A percentile compares a stretch with the other conserved stretches of the same genome.
phyloP scores from a whole-genome alignment of 2,329 filamentous ascomycete genomes.

The Westerdykella sp. region DNA sequence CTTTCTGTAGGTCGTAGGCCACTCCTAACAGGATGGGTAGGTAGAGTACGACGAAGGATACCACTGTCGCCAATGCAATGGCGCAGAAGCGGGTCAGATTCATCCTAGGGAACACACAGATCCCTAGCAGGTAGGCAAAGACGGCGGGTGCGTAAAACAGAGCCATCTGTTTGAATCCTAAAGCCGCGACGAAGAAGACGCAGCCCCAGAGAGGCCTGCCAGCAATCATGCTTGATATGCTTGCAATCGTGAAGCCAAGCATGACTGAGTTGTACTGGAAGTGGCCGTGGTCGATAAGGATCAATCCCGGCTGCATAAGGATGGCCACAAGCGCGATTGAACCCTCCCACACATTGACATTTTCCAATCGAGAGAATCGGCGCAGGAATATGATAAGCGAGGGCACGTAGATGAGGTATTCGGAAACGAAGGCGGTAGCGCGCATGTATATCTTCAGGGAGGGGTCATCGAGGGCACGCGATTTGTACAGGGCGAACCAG shows the following conservation, averaged over 20 bases:
- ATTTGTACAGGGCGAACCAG: slow-evolving; percentile 84
- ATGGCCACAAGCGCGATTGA: slow-evolving; percentile 83
- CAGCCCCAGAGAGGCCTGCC: slow-evolving; percentile 81
- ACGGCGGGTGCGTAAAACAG: slow-evolving; percentile 92
- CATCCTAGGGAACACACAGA: slow-evolving; percentile 70
- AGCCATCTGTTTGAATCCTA: slow-evolving; percentile 99
- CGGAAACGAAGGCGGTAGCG: slow-evolving; percentile 80
- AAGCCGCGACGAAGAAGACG: slow-evolving; percentile 83
- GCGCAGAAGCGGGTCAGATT: slow-evolving; percentile 62
- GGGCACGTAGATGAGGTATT: slow-evolving; percentile 84
- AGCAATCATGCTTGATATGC: slow-evolving; percentile 81
- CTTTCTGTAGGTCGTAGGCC: slow-evolving; percentile 60
- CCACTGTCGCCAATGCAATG: slow-evolving; percentile 66
- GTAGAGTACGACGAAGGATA: slow-evolving; percentile 68
- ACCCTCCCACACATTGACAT: slow-evolving; percentile 73
- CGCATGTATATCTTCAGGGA: slow-evolving; percentile 92
- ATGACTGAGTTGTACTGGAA: slow-evolving; percentile 99
- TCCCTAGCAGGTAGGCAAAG: slow-evolving; percentile 84
- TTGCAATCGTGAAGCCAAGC: slow-evolving; percentile 82
- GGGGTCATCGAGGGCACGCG: slow-evolving; percentile 72
- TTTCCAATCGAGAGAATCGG: slow-evolving; percentile 68
- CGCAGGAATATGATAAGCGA: slow-evolving; percentile 80
- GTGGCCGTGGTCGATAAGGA: slow-evolving; percentile 89
- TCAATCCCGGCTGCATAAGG: slow-evolving; percentile 82
- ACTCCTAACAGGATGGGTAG: slow-evolving; percentile 69